Evolutionary conservation across 1,284 basidiomycete genomes (phyloP).

Genomic region (Rhodotorula glutinis): DNA sequence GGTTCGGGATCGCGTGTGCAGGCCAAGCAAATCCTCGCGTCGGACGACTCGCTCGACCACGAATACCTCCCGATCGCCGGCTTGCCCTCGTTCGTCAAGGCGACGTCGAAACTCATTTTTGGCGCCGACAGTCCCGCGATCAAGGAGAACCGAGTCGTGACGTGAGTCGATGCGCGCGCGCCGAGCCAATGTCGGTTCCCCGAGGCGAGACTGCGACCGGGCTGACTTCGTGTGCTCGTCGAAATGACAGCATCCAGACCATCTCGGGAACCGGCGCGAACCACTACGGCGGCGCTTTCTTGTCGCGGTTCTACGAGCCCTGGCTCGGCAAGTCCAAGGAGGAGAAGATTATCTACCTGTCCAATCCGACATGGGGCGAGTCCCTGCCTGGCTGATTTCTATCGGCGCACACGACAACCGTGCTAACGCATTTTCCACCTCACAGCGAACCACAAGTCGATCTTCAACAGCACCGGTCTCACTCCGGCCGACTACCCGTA

Average conservation of each 20-base stretch:
- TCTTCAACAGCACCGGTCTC: conserved; percentile 80
- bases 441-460: conserved; percentile 82
- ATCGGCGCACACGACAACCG: too few species aligned
- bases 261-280: conserved; percentile 95
- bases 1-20: too few species aligned
- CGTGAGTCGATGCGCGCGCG: conserved; percentile 40
- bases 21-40: conserved; percentile 70
- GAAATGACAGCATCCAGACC: conserved; percentile 67
- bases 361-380: conserved; percentile 90
- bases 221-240: too few species aligned
- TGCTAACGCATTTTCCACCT: neutral
- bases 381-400: too few species aligned
- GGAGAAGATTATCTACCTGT: conserved; percentile 68
- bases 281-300: conserved; percentile 84
- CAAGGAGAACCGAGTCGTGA: conserved; percentile 62
- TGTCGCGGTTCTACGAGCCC: conserved; percentile 78
- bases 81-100: conserved; percentile 71
- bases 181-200: too few species aligned
- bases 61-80: conserved; percentile 93
- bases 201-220: neutral
- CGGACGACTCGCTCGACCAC: conserved; percentile 71
- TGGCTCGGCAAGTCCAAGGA: conserved; percentile 52
- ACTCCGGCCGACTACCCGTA: conserved; percentile 79
- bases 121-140: conserved; percentile 70
- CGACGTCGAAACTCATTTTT: conserved; percentile 77